Conservation (phyloP, 2,329 filamentous ascomycete genomes). For the Helotiales sp. region DNA sequence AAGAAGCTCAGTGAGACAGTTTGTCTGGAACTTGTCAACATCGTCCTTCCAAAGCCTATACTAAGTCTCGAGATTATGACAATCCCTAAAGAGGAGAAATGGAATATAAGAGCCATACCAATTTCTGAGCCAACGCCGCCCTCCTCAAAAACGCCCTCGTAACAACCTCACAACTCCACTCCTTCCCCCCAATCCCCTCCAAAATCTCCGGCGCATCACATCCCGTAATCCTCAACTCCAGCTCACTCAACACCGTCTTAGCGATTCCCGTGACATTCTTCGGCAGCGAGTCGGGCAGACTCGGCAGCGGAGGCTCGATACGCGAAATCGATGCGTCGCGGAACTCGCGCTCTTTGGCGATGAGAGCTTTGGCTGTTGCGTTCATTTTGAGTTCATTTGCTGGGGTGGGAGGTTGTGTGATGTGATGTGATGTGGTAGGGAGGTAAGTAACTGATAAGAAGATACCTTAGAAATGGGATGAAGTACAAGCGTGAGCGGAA, state of each 20-base stretch:
- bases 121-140: slow-evolving; percentile 22
- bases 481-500: background rate
- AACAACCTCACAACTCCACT: slow-evolving; percentile 16
- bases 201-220: slow-evolving; percentile 18
- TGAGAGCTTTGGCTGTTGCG: slow-evolving; percentile 9
- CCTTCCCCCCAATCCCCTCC: slow-evolving; percentile 11
- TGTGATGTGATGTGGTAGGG: background rate
- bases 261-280: slow-evolving; percentile 21
- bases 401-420: background rate
- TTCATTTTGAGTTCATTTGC: slow-evolving; percentile 10
- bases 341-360: slow-evolving; percentile 13
- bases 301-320: slow-evolving; percentile 16
- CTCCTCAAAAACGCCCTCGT: slow-evolving; percentile 21
- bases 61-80: background rate
- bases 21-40: slow-evolving; percentile 15
- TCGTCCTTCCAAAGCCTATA: background rate
- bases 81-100: background rate
- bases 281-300: slow-evolving; percentile 10
- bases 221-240: slow-evolving; percentile 20
- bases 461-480: background rate
- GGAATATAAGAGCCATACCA: slow-evolving; percentile 8
- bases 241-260: slow-evolving; percentile 10
- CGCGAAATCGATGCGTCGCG: slow-evolving; percentile 17
- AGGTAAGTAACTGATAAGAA: background rate
- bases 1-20: slow-evolving; percentile 25